A percentile compares a stretch with the other conserved stretches of the same genome.
phyloP scores from a whole-genome alignment of 345 rosid genomes.

The Sonneratia caseolaris region DNA sequence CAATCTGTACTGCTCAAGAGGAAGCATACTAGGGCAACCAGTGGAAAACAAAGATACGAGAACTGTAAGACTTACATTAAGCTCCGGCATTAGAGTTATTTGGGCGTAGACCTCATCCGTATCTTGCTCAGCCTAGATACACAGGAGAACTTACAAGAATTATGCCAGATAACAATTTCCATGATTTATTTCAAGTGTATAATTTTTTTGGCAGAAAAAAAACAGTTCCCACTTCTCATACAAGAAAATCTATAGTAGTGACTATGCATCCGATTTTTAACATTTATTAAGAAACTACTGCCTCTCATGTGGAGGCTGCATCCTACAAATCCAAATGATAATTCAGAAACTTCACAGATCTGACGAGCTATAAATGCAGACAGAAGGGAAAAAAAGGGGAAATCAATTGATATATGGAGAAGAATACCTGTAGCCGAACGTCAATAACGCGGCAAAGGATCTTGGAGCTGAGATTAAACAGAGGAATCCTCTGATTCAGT shows the following conservation, averaged over 20 bases:
- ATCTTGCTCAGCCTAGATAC: conserved; percentile 70
- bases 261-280: too few relatives aligned
- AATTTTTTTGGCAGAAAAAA: too few relatives aligned
- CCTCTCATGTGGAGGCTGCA: too few relatives aligned
- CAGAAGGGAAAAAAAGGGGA: not conserved
- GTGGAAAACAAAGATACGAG: not conserved
- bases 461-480: conserved; percentile 62
- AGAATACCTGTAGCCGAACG: conserved; percentile 55
- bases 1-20: not conserved
- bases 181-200: not conserved
- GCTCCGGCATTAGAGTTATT: conserved; percentile 64
- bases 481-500: conserved; percentile 47
- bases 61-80: conserved; percentile 34
- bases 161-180: conserved; percentile 2
- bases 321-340: too few relatives aligned
- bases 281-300: too few relatives aligned
- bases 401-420: too few relatives aligned
- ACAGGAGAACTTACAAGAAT: conserved; percentile 7
- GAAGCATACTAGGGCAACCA: not conserved
- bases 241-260: too few relatives aligned
- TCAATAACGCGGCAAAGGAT: conserved; percentile 72
- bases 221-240: too few relatives aligned
- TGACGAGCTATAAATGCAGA: not conserved
- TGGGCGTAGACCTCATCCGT: conserved; percentile 47
- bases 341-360: too few relatives aligned